Percentiles rank a stretch among this genome's conserved stretches.
phyloP scores from a whole-genome alignment of 495 filamentous ascomycete genomes.

The Umbilicaria muhlenbergii region DNA sequence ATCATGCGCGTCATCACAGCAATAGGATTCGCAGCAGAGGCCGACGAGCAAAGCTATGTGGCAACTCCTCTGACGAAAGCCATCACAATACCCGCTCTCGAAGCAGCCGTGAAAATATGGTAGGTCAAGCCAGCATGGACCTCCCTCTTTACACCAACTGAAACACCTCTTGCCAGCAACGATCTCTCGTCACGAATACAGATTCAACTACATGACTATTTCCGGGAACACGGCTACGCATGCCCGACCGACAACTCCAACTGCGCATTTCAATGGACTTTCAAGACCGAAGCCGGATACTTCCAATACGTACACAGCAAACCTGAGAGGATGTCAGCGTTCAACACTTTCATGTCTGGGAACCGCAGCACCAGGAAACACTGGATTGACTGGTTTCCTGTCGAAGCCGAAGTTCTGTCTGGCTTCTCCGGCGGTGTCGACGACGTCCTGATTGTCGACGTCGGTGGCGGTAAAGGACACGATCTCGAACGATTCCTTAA shows the following conservation, averaged over 20 bases:
- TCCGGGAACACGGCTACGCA: no score
- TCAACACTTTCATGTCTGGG: conserved; percentile 16
- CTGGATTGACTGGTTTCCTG: conserved; percentile 18
- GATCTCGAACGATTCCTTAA: conserved; percentile 30
- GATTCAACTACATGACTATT: no score
- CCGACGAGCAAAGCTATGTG: not conserved
- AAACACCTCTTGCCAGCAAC: no score
- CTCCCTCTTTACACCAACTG: no score
- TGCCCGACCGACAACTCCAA: no score
- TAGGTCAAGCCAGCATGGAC: conserved; percentile 7
- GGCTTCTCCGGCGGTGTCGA: conserved; percentile 9
- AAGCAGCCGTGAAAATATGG: conserved; percentile 4
- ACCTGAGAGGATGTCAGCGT: conserved; percentile 3
- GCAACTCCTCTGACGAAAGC: not conserved
- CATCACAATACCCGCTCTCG: not conserved
- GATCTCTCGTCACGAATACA: no score
- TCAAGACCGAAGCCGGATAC: no score
- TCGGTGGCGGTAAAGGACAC: conserved; percentile 35
- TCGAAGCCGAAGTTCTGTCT: conserved; percentile 6
- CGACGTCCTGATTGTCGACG: conserved; percentile 35
- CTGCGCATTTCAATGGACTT: no score
- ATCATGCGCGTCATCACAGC: not conserved
- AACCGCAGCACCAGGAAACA: conserved; percentile 8
- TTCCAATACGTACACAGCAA: not conserved
- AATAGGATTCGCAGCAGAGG: not conserved